A percentile compares a stretch with the other conserved stretches of the same genome.
These are phyloP conservation scores for Termitomyces sp. DNA, from an alignment of 768 basidiomycete species.

Conservation along the genomic window DNA sequence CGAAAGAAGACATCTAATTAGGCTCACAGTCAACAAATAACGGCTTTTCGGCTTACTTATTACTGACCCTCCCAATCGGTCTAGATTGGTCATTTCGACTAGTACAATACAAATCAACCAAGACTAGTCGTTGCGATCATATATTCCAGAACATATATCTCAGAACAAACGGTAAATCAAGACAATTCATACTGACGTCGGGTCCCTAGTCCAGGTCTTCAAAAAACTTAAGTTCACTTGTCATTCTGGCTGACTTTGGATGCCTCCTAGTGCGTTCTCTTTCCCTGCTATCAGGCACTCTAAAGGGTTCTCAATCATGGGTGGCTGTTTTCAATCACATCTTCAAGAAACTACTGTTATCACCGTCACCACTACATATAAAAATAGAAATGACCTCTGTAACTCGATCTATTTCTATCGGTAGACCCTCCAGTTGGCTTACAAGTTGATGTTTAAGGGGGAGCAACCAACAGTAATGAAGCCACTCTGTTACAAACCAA, in stretches of 20 bases:
- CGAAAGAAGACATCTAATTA: not conserved
- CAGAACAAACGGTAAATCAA: no score
- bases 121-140: no score
- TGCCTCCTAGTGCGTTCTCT: not conserved
- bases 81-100: no score
- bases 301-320: not conserved
- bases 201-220: no score
- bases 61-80: no score
- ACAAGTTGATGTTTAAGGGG: conserved; percentile 16
- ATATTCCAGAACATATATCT: no score
- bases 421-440: not conserved
- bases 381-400: not conserved
- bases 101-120: no score
- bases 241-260: no score
- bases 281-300: not conserved
- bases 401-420: not conserved
- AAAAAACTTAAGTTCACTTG: no score
- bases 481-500: conserved; percentile 7
- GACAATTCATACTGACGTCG: no score
- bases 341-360: not conserved
- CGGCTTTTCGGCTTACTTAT: not conserved
- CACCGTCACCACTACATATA: not conserved
- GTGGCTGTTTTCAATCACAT: not conserved
- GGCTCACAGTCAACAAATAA: not conserved
- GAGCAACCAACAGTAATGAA: conserved; percentile 17